A percentile compares a stretch with the other conserved stretches of the same genome.
phyloP scores from a whole-genome alignment of 768 basidiomycete species.

The Termitomyces eurrhizus region DNA sequence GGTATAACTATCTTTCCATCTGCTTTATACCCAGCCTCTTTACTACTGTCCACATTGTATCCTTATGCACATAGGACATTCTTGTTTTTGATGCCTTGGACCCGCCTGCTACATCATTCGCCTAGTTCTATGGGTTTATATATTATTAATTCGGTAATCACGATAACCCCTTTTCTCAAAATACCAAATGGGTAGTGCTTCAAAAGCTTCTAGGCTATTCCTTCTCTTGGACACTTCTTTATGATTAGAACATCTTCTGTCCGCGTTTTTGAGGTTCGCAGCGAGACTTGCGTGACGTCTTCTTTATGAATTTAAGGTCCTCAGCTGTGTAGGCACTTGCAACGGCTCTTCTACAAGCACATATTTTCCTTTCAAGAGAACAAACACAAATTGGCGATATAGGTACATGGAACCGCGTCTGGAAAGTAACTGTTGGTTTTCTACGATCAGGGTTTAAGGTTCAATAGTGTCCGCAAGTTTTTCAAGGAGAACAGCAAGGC shows the following conservation, averaged over 20 bases:
- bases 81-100: background rate
- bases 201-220: too few relatives aligned
- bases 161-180: too few relatives aligned
- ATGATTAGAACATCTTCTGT: too few relatives aligned
- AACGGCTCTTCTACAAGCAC: background rate
- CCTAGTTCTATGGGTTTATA: background rate
- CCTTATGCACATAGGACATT: background rate
- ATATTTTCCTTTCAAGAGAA: background rate
- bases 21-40: background rate
- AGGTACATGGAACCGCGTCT: background rate
- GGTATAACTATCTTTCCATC: constrained; percentile 4
- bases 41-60: background rate
- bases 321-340: background rate
- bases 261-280: background rate
- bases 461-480: constrained; percentile 41
- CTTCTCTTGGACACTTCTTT: too few relatives aligned
- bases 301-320: background rate
- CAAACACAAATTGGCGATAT: background rate
- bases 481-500: constrained; percentile 52
- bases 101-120: background rate
- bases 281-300: background rate
- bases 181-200: too few relatives aligned
- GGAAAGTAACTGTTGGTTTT: too few relatives aligned
- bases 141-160: background rate
- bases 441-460: constrained; percentile 14